phyloP scores from a whole-genome alignment of 352 stramenopile genomes.

The Phytophthora sp. region DNA sequence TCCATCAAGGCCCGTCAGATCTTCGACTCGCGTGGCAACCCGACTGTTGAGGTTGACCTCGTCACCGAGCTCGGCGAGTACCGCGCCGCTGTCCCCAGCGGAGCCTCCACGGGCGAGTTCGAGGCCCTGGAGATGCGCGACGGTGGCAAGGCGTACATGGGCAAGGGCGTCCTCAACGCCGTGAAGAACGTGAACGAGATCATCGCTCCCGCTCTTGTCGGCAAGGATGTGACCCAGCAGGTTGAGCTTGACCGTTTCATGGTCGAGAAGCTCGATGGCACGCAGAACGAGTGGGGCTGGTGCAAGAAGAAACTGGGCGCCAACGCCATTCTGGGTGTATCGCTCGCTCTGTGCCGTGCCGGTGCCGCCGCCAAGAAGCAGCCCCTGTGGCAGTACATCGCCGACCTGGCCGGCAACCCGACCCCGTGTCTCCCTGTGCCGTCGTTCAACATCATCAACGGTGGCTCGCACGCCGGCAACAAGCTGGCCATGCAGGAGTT shows the following conservation, averaged over 20 bases:
- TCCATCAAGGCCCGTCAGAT: conserved; percentile 96
- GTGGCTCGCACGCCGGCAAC: conserved; percentile 98
- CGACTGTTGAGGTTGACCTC: conserved; percentile 98
- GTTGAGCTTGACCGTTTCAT: conserved; percentile 96
- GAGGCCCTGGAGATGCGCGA: conserved; percentile 98
- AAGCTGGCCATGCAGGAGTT: conserved; percentile 99
- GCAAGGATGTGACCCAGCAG: conserved; percentile 97
- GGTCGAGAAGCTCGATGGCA: conserved; percentile 96
- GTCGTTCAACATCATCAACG: conserved; percentile 99
- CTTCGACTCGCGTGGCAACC: conserved; percentile 98
- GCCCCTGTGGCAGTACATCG: conserved; percentile 98
- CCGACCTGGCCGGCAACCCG: conserved; percentile 97
- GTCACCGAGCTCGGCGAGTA: conserved; percentile 93
- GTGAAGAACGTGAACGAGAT: conserved; percentile 99
- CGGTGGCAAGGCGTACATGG: conserved; percentile 96
- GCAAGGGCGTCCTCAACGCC: conserved; percentile 97
- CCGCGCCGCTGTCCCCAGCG: conserved; percentile 94
- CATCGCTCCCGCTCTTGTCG: conserved; percentile 95
- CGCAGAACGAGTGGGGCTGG: conserved; percentile 95
- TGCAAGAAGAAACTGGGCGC: conserved; percentile 98
- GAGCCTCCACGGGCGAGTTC: conserved; percentile 96
- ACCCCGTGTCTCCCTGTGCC: conserved; percentile 95
- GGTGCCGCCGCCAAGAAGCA: conserved; percentile 95
- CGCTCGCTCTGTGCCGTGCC: conserved; percentile 96
- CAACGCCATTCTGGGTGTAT: conserved; percentile 99